Evolutionary conservation across 2,329 filamentous ascomycete genomes (phyloP), one percentile per base, ranked within the genome.

Genomic region (Eutypa lata): DNA sequence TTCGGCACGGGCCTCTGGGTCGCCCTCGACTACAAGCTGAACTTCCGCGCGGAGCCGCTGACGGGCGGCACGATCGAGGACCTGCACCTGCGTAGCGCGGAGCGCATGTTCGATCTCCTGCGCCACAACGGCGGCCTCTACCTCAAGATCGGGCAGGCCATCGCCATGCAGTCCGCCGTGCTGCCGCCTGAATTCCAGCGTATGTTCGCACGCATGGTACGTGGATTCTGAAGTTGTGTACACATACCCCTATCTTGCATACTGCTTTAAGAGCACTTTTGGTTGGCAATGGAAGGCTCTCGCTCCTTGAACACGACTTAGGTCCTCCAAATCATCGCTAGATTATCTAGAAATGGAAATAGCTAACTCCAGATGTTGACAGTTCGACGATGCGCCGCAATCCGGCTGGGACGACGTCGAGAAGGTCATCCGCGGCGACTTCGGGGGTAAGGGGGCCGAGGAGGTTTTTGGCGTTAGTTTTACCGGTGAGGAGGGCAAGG

Each of bases 381-480:
- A n/a, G 91, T 99, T 97, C 68, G 94, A 97, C 68, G 93, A 97
- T 75, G 94, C 94, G 57, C 92, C 93, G 37, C 92, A 97, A 77
- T 94, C 96, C 68, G 79, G 81, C 42, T 97, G 92, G 92, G 80
- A 78, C 59, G 90, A 93, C 48, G 87, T 96, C 2, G 88, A 96
- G 73, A 82, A 79, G 65, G 92, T 97, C 13, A 89, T 99, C 40
- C 77, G 83, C 21, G 86, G 95, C 68, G 94, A 97, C 63, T 97
- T 97, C 76, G 89, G 83, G n/a, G 83, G 87, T 3, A 87, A 84
- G 68, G 86, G 85, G 22, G 86, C 88, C 0, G 91, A 97, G 73
- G 91, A 97, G 60, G 90, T 97, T 0, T 97, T 97, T 71, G 92
- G 91, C 0, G 86, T 97, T 19, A 91, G 88, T 63, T 96, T 96